Percentiles rank a stretch among this genome's conserved stretches.
These are phyloP conservation scores for Ricinus communis DNA, from an alignment of 345 rosid genomes.

Conservation along the genomic window DNA sequence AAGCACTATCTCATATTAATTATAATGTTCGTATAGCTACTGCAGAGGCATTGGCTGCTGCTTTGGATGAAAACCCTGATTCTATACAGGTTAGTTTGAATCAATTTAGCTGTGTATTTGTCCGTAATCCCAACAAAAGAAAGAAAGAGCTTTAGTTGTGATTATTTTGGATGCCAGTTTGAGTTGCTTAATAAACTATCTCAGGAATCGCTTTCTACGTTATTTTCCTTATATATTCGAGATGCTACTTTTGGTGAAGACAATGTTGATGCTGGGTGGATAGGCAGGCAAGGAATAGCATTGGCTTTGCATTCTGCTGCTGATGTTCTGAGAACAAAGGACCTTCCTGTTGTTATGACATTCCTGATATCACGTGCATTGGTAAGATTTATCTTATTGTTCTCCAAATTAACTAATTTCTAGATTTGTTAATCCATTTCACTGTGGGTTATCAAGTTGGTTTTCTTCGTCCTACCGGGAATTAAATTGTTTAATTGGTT, in stretches of 20 bases:
- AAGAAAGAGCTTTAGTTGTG: not conserved
- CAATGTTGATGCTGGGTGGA: conserved; percentile 78
- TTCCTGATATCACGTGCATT: conserved; percentile 93
- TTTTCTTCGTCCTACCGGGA: not conserved
- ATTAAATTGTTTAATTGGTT: not conserved
- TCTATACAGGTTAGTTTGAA: conserved; percentile 64
- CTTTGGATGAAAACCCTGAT: conserved; percentile 88
- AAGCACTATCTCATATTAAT: conserved; percentile 80
- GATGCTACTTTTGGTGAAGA: conserved; percentile 60
- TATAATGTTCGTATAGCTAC: conserved; percentile 86
- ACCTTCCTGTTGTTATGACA: conserved; percentile 96
- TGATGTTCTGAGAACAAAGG: conserved; percentile 86
- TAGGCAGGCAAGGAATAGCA: conserved; percentile 93
- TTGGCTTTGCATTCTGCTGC: conserved; percentile 88
- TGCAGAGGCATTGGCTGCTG: conserved; percentile 96
- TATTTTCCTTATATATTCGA: conserved; percentile 84
- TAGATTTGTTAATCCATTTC: not conserved
- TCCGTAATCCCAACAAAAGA: not conserved
- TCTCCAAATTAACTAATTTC: not conserved
- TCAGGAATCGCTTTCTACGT: conserved; percentile 86
- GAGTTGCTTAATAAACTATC: conserved; percentile 23
- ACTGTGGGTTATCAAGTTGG: not conserved
- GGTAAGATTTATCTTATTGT: conserved; percentile 43
- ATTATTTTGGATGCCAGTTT: not conserved
- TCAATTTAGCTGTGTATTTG: conserved; percentile 1